phyloP scores from a whole-genome alignment of 176 grass and related monocot species.

The Raddia guianensis region DNA sequence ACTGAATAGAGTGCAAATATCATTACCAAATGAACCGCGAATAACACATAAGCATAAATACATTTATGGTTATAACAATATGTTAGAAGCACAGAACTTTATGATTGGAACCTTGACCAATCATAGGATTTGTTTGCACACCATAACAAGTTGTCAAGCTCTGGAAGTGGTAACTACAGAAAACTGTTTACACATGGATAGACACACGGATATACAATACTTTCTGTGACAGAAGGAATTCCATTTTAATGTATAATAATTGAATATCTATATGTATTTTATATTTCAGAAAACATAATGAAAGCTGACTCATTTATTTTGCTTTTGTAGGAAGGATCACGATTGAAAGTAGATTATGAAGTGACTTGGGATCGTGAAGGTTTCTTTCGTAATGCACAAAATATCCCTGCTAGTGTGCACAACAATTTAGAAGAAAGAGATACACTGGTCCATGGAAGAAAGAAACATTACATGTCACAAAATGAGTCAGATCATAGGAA shows the following conservation, averaged over 20 bases:
- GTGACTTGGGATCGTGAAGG: conserved; percentile 76
- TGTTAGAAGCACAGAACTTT: not conserved
- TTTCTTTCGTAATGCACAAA: conserved; percentile 62
- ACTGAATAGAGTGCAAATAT: not conserved
- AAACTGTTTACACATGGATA: not conserved
- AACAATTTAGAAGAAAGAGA: conserved; percentile 50
- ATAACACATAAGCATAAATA: not conserved
- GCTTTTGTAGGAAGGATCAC: conserved; percentile 77
- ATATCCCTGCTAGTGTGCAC: conserved; percentile 27
- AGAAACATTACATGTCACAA: conserved; percentile 45
- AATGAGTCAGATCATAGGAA: conserved; percentile 68
- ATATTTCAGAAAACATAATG: conserved; percentile 23
- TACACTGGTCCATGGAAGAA: conserved; percentile 43
- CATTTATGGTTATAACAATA: not conserved
- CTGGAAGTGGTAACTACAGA: not conserved
- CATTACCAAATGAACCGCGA: not conserved
- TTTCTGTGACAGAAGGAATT: not conserved
- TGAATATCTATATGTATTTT: conserved; percentile 19
- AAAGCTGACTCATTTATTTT: conserved; percentile 33
- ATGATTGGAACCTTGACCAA: not conserved
- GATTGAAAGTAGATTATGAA: conserved; percentile 92
- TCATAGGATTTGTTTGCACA: not conserved
- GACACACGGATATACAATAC: not conserved
- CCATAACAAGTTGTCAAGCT: not conserved
- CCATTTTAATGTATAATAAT: not conserved